Percentiles rank a stretch among this genome's conserved stretches.
Evolutionary conservation across 306 rosid genomes (phyloP).

Genomic region (Fagus crenata): DNA sequence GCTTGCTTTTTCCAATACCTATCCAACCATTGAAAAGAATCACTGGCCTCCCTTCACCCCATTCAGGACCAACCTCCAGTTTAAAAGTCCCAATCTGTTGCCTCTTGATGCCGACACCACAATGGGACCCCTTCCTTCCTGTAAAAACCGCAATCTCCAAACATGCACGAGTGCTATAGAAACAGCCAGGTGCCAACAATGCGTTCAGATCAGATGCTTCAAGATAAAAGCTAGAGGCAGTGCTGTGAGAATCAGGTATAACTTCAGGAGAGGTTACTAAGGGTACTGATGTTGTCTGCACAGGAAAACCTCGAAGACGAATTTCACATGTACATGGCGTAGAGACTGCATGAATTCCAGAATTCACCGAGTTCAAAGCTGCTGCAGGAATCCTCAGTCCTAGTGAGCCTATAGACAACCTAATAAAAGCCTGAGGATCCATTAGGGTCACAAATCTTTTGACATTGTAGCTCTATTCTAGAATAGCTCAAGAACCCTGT

Average conservation of each 20-base stretch:
- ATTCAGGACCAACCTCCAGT: constrained; percentile 80
- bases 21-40: constrained; percentile 87
- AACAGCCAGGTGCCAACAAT: constrained; percentile 82
- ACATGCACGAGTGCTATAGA: constrained; percentile 71
- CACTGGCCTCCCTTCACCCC: constrained; percentile 74
- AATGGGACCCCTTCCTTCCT: constrained; percentile 76
- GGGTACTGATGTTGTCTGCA: constrained; percentile 73
- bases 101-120: constrained; percentile 75
- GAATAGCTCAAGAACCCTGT: constrained; percentile 29
- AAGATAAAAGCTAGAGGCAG: constrained; percentile 81
- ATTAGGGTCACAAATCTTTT: constrained; percentile 54
- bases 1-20: constrained; percentile 72
- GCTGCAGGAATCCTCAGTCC: constrained; percentile 66
- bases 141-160: constrained; percentile 77
- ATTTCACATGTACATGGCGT: constrained; percentile 81
- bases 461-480: constrained; percentile 41
- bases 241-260: constrained; percentile 56
- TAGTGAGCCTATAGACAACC: constrained; percentile 79
- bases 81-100: constrained; percentile 83
- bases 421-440: constrained; percentile 93
- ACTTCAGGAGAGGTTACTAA: constrained; percentile 66
- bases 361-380: constrained; percentile 47
- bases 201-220: constrained; percentile 83
- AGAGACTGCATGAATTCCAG: constrained; percentile 50
- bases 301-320: constrained; percentile 94